Percentiles rank a stretch among this genome's conserved stretches.
These are phyloP conservation scores for Mycena metata DNA, from an alignment of 768 basidiomycete genomes.

Conservation along the genomic window DNA sequence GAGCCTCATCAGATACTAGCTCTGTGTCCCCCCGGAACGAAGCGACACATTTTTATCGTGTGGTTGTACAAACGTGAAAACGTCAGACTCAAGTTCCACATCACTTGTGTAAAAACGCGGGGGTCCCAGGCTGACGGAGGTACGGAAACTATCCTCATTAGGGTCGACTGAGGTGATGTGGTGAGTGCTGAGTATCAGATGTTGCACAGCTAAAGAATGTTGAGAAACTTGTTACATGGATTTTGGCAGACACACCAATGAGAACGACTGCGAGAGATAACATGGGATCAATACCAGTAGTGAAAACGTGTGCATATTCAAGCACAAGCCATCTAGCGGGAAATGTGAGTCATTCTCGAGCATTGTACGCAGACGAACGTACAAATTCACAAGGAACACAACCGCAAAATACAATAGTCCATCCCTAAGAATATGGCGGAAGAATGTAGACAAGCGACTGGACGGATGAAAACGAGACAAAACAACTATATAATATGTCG, in stretches of 20 bases:
- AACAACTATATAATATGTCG: constrained; percentile 16
- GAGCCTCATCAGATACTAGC: too few relatives aligned
- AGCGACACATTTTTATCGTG: constrained; percentile 11
- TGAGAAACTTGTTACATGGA: background rate
- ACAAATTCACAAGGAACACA: constrained; percentile 30
- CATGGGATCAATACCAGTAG: constrained; percentile 15
- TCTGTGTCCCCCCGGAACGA: background rate
- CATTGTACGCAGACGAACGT: background rate
- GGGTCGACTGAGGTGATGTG: background rate
- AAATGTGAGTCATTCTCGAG: background rate
- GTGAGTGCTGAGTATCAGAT: constrained; percentile 22
- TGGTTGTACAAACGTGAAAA: too few relatives aligned
- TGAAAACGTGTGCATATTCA: constrained; percentile 21
- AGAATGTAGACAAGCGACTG: constrained; percentile 10
- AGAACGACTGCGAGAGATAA: constrained; percentile 26
- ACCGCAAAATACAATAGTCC: constrained; percentile 11
- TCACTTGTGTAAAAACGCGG: constrained; percentile 18
- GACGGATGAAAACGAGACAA: constrained; percentile 6
- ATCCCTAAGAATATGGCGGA: constrained; percentile 15
- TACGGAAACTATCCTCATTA: background rate
- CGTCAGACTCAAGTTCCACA: constrained; percentile 11
- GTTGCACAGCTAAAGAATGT: constrained; percentile 17
- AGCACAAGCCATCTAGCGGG: constrained; percentile 23
- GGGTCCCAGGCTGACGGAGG: constrained; percentile 21
- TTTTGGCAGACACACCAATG: constrained; percentile 14